A percentile compares a stretch with the other conserved stretches of the same genome.
Conservation (phyloP, 2,329 filamentous ascomycete species). For the Fusarium equiseti region DNA sequence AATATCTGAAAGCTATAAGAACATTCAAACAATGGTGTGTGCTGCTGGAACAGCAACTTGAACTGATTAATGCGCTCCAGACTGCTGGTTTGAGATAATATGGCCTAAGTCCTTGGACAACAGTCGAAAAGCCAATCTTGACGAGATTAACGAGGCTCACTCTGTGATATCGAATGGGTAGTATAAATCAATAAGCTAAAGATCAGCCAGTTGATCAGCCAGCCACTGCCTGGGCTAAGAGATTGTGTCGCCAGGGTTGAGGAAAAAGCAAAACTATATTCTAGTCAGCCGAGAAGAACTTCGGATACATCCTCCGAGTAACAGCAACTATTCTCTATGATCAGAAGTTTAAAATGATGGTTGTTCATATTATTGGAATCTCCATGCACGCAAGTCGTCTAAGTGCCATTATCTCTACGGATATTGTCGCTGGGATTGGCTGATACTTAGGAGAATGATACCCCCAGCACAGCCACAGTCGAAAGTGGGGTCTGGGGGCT, state of each 20-base stretch:
- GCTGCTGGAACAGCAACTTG: neutral
- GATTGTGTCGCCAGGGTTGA: slow-evolving; percentile 15
- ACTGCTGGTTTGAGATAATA: neutral
- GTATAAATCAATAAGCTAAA: slow-evolving; percentile 42
- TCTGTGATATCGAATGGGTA: slow-evolving; percentile 15
- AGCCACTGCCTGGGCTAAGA: slow-evolving; percentile 20
- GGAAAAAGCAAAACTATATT: slow-evolving; percentile 5
- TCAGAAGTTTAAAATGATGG: neutral
- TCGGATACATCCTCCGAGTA: no score
- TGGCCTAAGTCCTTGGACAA: neutral
- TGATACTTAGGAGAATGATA: neutral
- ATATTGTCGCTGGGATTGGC: slow-evolving; percentile 16
- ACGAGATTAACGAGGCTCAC: slow-evolving; percentile 12
- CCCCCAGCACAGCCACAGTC: slow-evolving; percentile 19
- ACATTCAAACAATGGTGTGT: neutral
- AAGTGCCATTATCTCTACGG: neutral
- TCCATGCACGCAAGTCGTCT: neutral
- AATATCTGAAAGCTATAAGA: neutral
- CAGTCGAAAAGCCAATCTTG: neutral
- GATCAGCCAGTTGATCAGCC: slow-evolving; percentile 22
- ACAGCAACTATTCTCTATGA: neutral
- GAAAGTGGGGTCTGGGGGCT: neutral
- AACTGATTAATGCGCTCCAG: neutral
- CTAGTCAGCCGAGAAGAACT: neutral
- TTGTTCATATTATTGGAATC: neutral